Base-by-base conservation (phyloP, 2,329 filamentous ascomycete species). In the Ophiosphaerella korrae region DNA sequence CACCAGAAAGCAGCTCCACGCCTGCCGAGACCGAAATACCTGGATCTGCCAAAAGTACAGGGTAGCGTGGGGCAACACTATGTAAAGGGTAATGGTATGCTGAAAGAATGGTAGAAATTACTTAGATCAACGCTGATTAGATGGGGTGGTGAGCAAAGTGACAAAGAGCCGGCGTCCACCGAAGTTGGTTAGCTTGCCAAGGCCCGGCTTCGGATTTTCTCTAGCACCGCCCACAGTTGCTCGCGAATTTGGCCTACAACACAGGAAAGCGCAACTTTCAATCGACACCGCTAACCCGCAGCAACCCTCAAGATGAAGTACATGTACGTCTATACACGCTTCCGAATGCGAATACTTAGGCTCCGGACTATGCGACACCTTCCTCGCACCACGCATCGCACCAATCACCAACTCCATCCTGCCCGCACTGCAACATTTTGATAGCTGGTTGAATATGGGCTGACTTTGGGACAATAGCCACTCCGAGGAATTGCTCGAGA, bases 401-500 rank as follows among this genome's bases (percentile, higher is more conserved):
- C 48, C 42, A 52, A 45, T 53, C 44, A 14, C 42, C 39, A 58
- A 51, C 39, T 53, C 36, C 42, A 48, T 12, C 38, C 45, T 13
- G 21, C 45, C 31, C 45, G 45, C 45, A 48, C 48, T 58, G 53
- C 53, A 51, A 58, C 48, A 50, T 32, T 42, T 51, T 34, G 38
- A 52, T 45, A 54, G 54, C 48, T 45, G 48, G 49, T 50, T 41
- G 52, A 52, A 62, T 52, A 38, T 45, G 43, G 53, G 60, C 70
- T 73, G 63, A 73, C 70, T 66, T 58, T 56, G 58, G 60, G 49
- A 54, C 53, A 48, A 68, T 57, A 73, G 70, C 84, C 92, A 97
- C 87, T 96, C 91, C 77, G 85, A 93, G 84, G 93, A 99, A 88
- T 84, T 86, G 82, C 85, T 99, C 83, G 86, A 88, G 75, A 91